phyloP scores from a whole-genome alignment of 345 rosid genomes.

The Moricandia moricandioides region DNA sequence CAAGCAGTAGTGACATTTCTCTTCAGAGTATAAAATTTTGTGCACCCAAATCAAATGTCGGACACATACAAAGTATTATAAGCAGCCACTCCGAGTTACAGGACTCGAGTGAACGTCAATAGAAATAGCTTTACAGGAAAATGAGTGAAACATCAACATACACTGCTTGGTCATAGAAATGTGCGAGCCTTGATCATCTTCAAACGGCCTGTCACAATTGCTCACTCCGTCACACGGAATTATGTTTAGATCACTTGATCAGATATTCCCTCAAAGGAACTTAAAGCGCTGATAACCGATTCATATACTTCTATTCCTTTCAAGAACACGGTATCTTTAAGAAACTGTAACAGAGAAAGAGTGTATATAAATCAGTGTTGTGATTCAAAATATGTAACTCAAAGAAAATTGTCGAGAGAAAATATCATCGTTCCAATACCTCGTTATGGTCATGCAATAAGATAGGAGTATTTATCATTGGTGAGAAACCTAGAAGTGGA shows the following conservation, averaged over 20 bases:
- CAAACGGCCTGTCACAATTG: neutral
- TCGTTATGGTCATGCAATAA: conserved; percentile 86
- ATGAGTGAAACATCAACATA: neutral
- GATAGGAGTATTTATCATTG: conserved; percentile 79
- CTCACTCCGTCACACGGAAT: neutral
- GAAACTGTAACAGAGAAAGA: conserved; percentile 43
- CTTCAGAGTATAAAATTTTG: neutral
- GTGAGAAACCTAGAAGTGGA: conserved; percentile 83
- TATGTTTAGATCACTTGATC: conserved; percentile 30
- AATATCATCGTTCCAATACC: conserved; percentile 42
- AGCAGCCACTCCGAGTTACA: neutral
- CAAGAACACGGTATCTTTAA: conserved; percentile 67
- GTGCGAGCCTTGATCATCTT: conserved; percentile 12
- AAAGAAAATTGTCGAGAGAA: neutral
- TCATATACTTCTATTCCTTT: conserved; percentile 79
- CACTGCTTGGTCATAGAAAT: neutral
- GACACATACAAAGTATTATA: conserved; percentile 23
- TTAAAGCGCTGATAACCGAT: conserved; percentile 61
- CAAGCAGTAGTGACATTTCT: neutral
- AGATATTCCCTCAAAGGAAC: conserved; percentile 54
- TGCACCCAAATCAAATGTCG: neutral
- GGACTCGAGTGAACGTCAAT: neutral
- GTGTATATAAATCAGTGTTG: neutral
- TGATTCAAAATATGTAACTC: neutral
- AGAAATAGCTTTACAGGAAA: neutral